Conservation (phyloP, 2,329 filamentous ascomycete genomes). For the Bertia moriformis region DNA sequence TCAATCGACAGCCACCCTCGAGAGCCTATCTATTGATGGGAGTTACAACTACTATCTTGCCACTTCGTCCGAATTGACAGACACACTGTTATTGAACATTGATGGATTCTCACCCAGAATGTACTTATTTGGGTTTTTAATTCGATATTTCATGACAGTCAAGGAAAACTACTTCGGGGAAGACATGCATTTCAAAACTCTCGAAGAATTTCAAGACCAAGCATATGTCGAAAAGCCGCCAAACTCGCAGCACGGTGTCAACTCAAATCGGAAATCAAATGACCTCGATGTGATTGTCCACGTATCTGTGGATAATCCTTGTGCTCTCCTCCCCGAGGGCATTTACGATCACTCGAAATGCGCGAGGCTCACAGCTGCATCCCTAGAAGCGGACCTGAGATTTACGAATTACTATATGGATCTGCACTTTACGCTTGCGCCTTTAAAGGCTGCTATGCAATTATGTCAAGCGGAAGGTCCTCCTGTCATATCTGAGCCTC, state of each 20-base stretch:
- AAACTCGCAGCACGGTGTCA: constrained; percentile 26
- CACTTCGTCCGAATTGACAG: constrained; percentile 62
- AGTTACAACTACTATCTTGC: constrained; percentile 71
- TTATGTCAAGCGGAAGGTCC: constrained; percentile 26
- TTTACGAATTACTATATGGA: constrained; percentile 99
- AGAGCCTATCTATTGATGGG: constrained; percentile 58
- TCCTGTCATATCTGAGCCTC: constrained; percentile 45
- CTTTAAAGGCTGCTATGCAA: constrained; percentile 55
- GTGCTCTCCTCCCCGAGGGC: constrained; percentile 64
- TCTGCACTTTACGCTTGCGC: constrained; percentile 64
- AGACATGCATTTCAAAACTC: constrained; percentile 81
- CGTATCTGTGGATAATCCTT: constrained; percentile 58
- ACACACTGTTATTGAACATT: constrained; percentile 69
- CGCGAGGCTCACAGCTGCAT: constrained; percentile 60
- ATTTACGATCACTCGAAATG: constrained; percentile 65
- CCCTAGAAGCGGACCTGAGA: constrained; percentile 63
- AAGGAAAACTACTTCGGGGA: constrained; percentile 98
- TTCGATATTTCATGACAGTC: constrained; percentile 74
- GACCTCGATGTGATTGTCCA: constrained; percentile 82
- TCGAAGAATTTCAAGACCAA: constrained; percentile 78
- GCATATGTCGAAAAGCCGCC: constrained; percentile 32
- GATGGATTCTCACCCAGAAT: constrained; percentile 53
- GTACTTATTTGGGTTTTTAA: constrained; percentile 69
- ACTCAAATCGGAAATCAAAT: constrained; percentile 57
- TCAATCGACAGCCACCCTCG: constrained; percentile 59